Percentiles rank a stretch among this genome's conserved stretches.
These are phyloP conservation scores for Fusarium begoniae DNA, from an alignment of 2,329 filamentous ascomycete species.

Conservation along the genomic window DNA sequence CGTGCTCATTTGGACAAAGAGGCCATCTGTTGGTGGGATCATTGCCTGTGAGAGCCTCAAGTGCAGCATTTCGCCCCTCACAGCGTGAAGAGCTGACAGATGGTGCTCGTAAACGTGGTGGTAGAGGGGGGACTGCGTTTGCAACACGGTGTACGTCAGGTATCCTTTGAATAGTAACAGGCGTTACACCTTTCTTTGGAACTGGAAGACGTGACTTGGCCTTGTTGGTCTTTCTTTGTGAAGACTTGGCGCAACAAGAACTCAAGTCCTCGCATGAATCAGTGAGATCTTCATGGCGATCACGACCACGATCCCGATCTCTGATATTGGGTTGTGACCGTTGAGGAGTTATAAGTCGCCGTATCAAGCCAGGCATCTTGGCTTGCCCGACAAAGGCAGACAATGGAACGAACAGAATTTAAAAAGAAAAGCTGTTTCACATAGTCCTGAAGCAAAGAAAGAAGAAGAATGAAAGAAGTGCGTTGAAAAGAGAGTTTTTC, in stretches of 20 bases:
- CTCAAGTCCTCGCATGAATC: constrained; percentile 35
- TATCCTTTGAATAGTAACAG: constrained; percentile 48
- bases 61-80: constrained; percentile 48
- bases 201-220: constrained; percentile 38
- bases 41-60: constrained; percentile 43
- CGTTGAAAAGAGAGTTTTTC: constrained; percentile 25
- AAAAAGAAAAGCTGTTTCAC: constrained; percentile 24
- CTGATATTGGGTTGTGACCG: constrained; percentile 12
- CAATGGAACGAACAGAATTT: constrained; percentile 14
- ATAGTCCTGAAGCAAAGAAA: constrained; percentile 21
- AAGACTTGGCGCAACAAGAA: constrained; percentile 21
- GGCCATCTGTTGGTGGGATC: constrained; percentile 39
- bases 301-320: constrained; percentile 7
- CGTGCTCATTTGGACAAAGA: constrained; percentile 47
- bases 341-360: constrained; percentile 38
- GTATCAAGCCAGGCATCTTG: constrained; percentile 40
- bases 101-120: constrained; percentile 52
- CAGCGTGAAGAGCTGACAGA: constrained; percentile 56
- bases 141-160: constrained; percentile 52
- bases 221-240: constrained; percentile 22
- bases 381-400: constrained; percentile 24
- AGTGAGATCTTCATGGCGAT: constrained; percentile 21
- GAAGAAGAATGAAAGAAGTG: constrained; percentile 1
- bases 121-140: constrained; percentile 50
- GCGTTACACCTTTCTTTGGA: constrained; percentile 27